These are phyloP conservation scores for Aegilops sharonensis DNA, from an alignment of 176 grass and related monocot species.

Conservation along the genomic window DNA sequence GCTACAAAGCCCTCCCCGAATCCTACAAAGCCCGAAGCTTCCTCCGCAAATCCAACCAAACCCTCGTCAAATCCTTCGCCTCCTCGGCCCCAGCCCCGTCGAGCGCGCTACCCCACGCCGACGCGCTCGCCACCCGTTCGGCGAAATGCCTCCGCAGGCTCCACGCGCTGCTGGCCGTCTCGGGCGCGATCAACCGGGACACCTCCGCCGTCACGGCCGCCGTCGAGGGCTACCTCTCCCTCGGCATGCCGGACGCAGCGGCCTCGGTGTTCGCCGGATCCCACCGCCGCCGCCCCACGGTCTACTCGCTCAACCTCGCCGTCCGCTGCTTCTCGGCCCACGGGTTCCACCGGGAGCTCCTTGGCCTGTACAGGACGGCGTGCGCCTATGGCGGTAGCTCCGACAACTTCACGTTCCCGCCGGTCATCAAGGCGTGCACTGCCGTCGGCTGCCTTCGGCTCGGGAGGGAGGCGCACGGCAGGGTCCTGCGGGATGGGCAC, in stretches of 20 bases:
- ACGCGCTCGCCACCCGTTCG: slow-evolving; percentile 24
- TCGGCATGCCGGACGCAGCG: slow-evolving; percentile 19
- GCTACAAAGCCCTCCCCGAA: not conserved
- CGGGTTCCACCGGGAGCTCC: slow-evolving; percentile 54
- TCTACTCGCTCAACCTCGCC: slow-evolving; percentile 47
- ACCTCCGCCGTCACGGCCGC: slow-evolving; percentile 19
- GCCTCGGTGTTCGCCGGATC: slow-evolving; percentile 19
- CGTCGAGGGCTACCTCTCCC: slow-evolving; percentile 37
- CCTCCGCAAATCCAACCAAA: slow-evolving; percentile 2
- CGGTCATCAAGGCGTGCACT: slow-evolving; percentile 59
- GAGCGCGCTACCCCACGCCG: not conserved
- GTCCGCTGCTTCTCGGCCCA: slow-evolving; percentile 57
- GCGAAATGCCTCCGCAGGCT: slow-evolving; percentile 46
- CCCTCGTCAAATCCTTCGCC: not conserved
- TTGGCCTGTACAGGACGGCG: slow-evolving; percentile 38
- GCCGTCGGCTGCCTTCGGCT: slow-evolving; percentile 31
- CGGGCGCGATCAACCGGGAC: slow-evolving; percentile 25
- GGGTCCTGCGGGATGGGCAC: slow-evolving; percentile 38
- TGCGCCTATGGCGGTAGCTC: slow-evolving; percentile 30
- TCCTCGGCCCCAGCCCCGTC: not conserved
- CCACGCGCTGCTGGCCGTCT: slow-evolving; percentile 41
- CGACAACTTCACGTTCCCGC: slow-evolving; percentile 59
- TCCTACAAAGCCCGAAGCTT: not conserved
- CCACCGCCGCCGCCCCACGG: not conserved
- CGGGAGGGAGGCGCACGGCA: slow-evolving; percentile 59